phyloP scores from a whole-genome alignment of 1,284 basidiomycete species.

The Malassezia sympodialis region DNA sequence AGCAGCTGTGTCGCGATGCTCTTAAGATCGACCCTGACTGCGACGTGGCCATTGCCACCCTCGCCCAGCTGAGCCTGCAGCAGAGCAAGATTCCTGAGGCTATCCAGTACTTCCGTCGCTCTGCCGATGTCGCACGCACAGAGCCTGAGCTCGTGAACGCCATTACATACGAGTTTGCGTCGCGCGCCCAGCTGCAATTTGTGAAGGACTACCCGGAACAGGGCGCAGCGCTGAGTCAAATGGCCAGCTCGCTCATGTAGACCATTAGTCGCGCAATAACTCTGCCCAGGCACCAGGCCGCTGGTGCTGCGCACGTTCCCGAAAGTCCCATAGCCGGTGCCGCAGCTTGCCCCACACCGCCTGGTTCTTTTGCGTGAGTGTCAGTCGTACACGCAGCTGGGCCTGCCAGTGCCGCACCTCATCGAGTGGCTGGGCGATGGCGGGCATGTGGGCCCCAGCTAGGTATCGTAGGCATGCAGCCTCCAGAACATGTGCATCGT shows the following conservation, averaged over 20 bases:
- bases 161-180: slow-evolving; percentile 66
- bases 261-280: neutral
- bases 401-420: neutral
- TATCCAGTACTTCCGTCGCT: slow-evolving; percentile 73
- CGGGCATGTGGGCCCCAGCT: neutral
- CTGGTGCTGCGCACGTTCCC: slow-evolving; percentile 20
- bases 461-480: slow-evolving; percentile 8
- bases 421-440: neutral
- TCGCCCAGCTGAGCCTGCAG: slow-evolving; percentile 86
- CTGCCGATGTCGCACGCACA: slow-evolving; percentile 75
- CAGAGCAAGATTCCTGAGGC: slow-evolving; percentile 81
- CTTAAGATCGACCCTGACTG: slow-evolving; percentile 74
- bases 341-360: slow-evolving; percentile 36
- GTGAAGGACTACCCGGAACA: slow-evolving; percentile 45
- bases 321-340: slow-evolving; percentile 35
- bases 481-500: slow-evolving; percentile 4
- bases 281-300: slow-evolving; percentile 10
- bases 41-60: slow-evolving; percentile 88
- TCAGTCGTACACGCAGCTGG: slow-evolving; percentile 8
- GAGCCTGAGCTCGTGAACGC: slow-evolving; percentile 82
- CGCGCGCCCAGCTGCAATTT: slow-evolving; percentile 39
- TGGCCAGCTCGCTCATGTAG: slow-evolving; percentile 31
- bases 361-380: slow-evolving; percentile 28
- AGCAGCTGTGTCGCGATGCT: slow-evolving; percentile 76
- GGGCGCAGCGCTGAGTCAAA: slow-evolving; percentile 34